phyloP scores from a whole-genome alignment of 345 rosid genomes.

The Adansonia digitata region DNA sequence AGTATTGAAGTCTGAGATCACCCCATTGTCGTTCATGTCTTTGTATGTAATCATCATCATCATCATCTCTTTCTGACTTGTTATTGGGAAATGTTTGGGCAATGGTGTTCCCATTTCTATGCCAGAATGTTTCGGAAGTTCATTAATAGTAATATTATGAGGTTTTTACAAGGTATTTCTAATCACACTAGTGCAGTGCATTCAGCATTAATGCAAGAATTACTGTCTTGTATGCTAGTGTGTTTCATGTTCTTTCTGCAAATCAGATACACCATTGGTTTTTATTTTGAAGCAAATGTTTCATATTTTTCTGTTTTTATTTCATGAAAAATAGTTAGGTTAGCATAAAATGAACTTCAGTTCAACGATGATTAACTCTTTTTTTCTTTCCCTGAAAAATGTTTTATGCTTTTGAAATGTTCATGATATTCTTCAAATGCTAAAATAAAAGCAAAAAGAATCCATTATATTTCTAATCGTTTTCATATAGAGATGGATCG shows the following conservation, averaged over 20 bases:
- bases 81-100: not conserved
- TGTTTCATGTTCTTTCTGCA: not conserved
- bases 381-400: too few relatives aligned
- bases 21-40: not conserved
- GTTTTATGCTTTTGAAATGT: too few relatives aligned
- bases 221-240: not conserved
- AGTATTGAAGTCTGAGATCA: not conserved
- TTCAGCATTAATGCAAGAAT: not conserved
- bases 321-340: too few relatives aligned
- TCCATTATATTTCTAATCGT: too few relatives aligned
- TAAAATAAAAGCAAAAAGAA: too few relatives aligned
- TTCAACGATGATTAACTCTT: too few relatives aligned
- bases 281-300: too few relatives aligned
- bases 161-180: slow-evolving; percentile 2
- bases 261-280: not conserved
- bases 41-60: slow-evolving; percentile 19
- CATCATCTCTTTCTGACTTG: not conserved
- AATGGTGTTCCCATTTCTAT: not conserved
- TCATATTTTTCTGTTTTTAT: too few relatives aligned
- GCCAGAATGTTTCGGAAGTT: slow-evolving; percentile 3
- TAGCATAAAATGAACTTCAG: too few relatives aligned
- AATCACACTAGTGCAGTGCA: not conserved
- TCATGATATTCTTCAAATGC: too few relatives aligned
- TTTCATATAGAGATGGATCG: too few relatives aligned
- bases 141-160: slow-evolving; percentile 10